A percentile compares a stretch with the other conserved stretches of the same genome.
phyloP scores from a whole-genome alignment of 805 yeast genomes.

The Wickerhamiella kurtzmanii region DNA sequence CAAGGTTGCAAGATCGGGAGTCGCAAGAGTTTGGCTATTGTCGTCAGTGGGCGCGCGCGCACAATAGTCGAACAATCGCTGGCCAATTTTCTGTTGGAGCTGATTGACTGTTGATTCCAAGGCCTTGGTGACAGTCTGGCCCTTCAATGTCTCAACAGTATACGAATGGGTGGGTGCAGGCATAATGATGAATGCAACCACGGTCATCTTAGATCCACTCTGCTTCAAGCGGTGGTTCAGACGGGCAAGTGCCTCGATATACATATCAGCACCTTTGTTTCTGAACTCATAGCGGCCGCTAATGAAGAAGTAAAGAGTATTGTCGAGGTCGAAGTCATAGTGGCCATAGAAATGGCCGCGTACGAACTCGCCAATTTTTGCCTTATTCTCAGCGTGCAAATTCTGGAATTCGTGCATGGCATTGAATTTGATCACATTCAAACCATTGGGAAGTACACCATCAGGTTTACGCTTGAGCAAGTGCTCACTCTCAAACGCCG shows the following conservation, averaged over 20 bases:
- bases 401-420: conserved; percentile 98
- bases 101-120: conserved; percentile 79
- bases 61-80: conserved; percentile 80
- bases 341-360: conserved; percentile 97
- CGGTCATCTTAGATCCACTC: conserved; percentile 73
- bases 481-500: conserved; percentile 93
- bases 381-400: conserved; percentile 83
- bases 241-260: conserved; percentile 83
- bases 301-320: conserved; percentile 87
- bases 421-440: conserved; percentile 88
- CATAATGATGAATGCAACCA: conserved; percentile 95
- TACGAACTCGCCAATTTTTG: conserved; percentile 82
- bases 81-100: conserved; percentile 75
- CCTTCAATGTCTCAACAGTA: conserved; percentile 88
- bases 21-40: conserved; percentile 39
- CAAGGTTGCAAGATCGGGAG: conserved; percentile 67
- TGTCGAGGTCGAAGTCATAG: conserved; percentile 85
- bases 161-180: conserved; percentile 91
- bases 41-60: conserved; percentile 35
- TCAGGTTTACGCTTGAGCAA: conserved; percentile 90
- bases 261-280: conserved; percentile 93
- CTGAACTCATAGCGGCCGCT: conserved; percentile 96
- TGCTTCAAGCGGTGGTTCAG: conserved; percentile 77
- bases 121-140: conserved; percentile 91
- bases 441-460: conserved; percentile 93